These are phyloP conservation scores for Salix koriyanagi DNA, from an alignment of 345 rosid species.

Conservation along the genomic window DNA sequence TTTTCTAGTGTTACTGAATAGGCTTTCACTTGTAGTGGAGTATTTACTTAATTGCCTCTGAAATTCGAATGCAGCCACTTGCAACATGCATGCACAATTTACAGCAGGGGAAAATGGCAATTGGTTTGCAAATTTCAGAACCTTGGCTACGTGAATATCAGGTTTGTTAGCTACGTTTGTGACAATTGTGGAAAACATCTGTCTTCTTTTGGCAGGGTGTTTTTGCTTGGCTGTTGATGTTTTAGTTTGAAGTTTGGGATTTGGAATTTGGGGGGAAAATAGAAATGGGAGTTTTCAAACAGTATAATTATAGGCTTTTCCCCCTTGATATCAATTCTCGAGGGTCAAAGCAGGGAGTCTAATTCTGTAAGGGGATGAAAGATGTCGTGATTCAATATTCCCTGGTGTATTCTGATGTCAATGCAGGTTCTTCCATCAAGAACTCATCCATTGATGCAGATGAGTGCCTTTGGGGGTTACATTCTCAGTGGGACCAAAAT, in stretches of 20 bases:
- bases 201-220: not conserved
- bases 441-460: conserved; percentile 92
- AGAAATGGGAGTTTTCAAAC: not conserved
- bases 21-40: not conserved
- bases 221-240: not conserved
- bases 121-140: conserved; percentile 82
- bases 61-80: conserved; percentile 51
- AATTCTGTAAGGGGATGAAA: not conserved
- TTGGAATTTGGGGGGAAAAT: not conserved
- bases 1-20: not conserved
- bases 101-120: conserved; percentile 75
- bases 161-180: conserved; percentile 30
- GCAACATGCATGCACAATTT: conserved; percentile 86
- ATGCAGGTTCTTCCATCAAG: conserved; percentile 84
- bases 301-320: not conserved
- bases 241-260: not conserved
- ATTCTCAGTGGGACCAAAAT: conserved; percentile 77
- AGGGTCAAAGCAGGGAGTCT: not conserved
- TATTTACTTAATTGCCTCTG: not conserved
- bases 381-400: not conserved
- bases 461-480: conserved; percentile 82
- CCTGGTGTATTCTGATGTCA: not conserved
- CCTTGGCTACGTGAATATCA: conserved; percentile 96
- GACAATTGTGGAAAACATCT: not conserved
- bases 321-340: not conserved